Evolutionary conservation across 2,329 filamentous ascomycete species (phyloP), one percentile per base, ranked within the genome.

Genomic region (Ascosphaera apis): DNA sequence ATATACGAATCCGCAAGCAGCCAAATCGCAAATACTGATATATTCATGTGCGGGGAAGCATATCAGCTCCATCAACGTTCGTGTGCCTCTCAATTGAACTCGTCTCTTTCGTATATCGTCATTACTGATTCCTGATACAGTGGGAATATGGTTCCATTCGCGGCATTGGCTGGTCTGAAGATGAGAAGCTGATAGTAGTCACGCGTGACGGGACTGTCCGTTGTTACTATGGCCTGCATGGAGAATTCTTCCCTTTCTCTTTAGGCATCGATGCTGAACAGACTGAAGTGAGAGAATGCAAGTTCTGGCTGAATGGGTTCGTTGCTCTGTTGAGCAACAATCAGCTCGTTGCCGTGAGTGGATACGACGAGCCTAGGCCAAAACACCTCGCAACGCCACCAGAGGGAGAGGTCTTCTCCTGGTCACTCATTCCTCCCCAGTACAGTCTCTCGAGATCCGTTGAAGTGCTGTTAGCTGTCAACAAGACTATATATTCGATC

Each of bases 131-230:
- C 39, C 44, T n/a, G 17, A 28, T 39, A 15, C 43, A 77, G 52
- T 95, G 86, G 84, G 86, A 95, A 47, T 81, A 84, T 57, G 81
- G 81, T 33, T 63, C 73, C 2, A 80, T 98, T 49, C 78, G 76
- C 53, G 83, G 81, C 2, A 65, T 98, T 15, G 88, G 88, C 23
- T 98, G 88, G 88, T 92, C 84, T 15, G 86, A 92, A 48, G 82
- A 93, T 44, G 88, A 98, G 62, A 77, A 79, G 51, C 66, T 98
- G 33, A 62, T 98, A 3, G 77, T 93, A 0, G 73, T 95, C 36
- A 81, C 83, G 7, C 70, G 78, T 36, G 86, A 98, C 49, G 88
- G 88, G 16, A 86, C 74, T 1, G 86, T 95, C 31, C 69, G 84
- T 40, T 88, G 82, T 53, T 93, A 84, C 50, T 73, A 83, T 52